These are phyloP conservation scores for Metarhizium album DNA, from an alignment of 2,329 filamentous ascomycete genomes.

Conservation along the genomic window DNA sequence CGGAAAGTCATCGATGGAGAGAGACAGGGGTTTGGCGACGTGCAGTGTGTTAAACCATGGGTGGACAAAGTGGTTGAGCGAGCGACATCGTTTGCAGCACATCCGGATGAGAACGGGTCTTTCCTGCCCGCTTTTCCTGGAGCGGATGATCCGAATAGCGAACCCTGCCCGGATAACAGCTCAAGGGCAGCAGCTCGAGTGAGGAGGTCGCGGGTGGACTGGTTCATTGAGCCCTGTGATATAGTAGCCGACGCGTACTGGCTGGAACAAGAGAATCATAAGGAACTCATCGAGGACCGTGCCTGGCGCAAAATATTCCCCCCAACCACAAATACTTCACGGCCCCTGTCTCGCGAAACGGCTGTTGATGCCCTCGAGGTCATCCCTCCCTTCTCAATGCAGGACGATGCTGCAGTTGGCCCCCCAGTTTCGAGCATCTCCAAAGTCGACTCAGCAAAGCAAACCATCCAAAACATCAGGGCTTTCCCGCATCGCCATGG, in stretches of 20 bases:
- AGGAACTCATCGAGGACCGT: slow-evolving; percentile 68
- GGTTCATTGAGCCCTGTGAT: slow-evolving; percentile 74
- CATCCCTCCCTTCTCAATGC: slow-evolving; percentile 16
- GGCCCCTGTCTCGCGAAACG: slow-evolving; percentile 21
- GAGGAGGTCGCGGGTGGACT: slow-evolving; percentile 69
- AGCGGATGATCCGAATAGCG: slow-evolving; percentile 33
- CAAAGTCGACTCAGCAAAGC: slow-evolving; percentile 36
- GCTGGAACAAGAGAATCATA: slow-evolving; percentile 75
- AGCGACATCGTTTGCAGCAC: slow-evolving; percentile 16
- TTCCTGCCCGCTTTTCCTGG: slow-evolving; percentile 34
- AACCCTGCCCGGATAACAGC: slow-evolving; percentile 31
- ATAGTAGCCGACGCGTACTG: slow-evolving; percentile 84
- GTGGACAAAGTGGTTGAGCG: slow-evolving; percentile 51
- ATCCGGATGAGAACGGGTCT: slow-evolving; percentile 13
- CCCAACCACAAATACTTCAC: slow-evolving; percentile 18
- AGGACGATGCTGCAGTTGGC: slow-evolving; percentile 14
- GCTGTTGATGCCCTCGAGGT: slow-evolving; percentile 15
- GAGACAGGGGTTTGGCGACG: slow-evolving; percentile 65
- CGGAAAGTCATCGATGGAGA: slow-evolving; percentile 64
- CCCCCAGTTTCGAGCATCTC: slow-evolving; percentile 12
- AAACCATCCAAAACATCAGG: slow-evolving; percentile 46
- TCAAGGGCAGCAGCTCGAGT: slow-evolving; percentile 43
- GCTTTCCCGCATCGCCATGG: slow-evolving; percentile 44
- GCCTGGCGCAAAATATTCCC: slow-evolving; percentile 65
- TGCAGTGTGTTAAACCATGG: slow-evolving; percentile 63